These are phyloP conservation scores for Ustulina deusta DNA, from an alignment of 2,329 filamentous ascomycete species.

Conservation along the genomic window DNA sequence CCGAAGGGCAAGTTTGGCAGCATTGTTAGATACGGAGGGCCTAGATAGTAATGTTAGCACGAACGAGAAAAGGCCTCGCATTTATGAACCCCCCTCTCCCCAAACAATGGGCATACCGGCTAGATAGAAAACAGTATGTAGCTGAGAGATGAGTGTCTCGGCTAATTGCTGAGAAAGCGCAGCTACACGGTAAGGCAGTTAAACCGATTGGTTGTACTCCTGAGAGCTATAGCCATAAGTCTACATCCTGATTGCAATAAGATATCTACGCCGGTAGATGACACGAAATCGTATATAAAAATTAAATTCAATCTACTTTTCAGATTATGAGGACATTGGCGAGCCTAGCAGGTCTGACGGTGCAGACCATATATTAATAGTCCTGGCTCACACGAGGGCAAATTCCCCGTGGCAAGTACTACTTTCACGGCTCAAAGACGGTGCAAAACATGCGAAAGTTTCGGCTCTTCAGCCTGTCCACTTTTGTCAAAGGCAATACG, in stretches of 20 bases:
- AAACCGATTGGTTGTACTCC: conserved; percentile 27
- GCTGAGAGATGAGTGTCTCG: conserved; percentile 18
- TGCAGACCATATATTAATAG: background rate
- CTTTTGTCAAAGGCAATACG: too few relatives aligned
- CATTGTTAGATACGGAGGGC: background rate
- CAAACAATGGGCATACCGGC: background rate
- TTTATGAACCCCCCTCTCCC: background rate
- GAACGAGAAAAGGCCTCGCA: background rate
- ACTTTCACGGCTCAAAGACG: background rate
- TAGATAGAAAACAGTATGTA: background rate
- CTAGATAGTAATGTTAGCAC: background rate
- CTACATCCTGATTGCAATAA: conserved; percentile 3
- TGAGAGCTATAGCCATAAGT: conserved; percentile 9
- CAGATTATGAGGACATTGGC: conserved; percentile 8
- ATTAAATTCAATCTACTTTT: conserved; percentile 14
- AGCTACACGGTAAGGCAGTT: conserved; percentile 19
- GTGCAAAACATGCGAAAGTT: background rate
- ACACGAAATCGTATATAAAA: background rate
- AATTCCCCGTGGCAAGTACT: background rate
- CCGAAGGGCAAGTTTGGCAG: background rate
- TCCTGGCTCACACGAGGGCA: background rate
- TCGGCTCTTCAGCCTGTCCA: background rate
- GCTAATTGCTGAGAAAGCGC: conserved; percentile 25
- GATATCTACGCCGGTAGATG: conserved; percentile 10
- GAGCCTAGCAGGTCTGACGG: background rate